phyloP scores from a whole-genome alignment of 495 filamentous ascomycete genomes.

The Podospora sp. region DNA sequence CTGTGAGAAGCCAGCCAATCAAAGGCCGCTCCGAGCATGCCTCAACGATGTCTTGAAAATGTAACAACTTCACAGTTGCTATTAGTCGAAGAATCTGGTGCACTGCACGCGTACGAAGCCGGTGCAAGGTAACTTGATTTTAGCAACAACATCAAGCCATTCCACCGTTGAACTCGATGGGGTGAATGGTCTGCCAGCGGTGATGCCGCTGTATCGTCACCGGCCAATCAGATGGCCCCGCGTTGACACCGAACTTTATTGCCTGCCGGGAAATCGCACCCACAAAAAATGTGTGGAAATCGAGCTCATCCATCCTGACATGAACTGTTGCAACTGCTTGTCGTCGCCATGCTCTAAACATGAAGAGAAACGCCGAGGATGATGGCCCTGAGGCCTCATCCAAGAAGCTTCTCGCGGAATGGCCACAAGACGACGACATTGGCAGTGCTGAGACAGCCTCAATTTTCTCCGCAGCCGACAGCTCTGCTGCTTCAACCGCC shows the following conservation, averaged over 20 bases:
- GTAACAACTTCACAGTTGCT: too few relatives aligned
- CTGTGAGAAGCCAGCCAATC: neutral
- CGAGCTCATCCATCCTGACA: neutral
- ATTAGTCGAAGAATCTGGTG: too few relatives aligned
- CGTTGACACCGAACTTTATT: neutral
- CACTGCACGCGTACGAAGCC: too few relatives aligned
- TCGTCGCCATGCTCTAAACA: neutral
- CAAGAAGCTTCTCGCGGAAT: slow-evolving; percentile 18
- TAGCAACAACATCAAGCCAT: too few relatives aligned
- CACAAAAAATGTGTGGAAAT: slow-evolving; percentile 12
- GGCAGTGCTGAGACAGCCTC: slow-evolving; percentile 23
- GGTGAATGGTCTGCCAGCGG: too few relatives aligned
- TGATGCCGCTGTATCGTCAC: too few relatives aligned
- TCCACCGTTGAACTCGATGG: too few relatives aligned
- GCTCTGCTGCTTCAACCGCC: slow-evolving; percentile 16
- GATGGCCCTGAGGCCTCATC: slow-evolving; percentile 12
- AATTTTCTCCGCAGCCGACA: slow-evolving; percentile 18
- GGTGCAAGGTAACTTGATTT: too few relatives aligned
- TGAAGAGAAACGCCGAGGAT: slow-evolving; percentile 23
- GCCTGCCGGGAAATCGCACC: neutral
- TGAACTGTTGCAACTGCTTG: neutral
- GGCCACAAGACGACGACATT: neutral
- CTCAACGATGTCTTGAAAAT: slow-evolving; percentile 1
- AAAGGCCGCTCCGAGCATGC: neutral
- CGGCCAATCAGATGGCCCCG: too few relatives aligned